Percentiles rank a stretch among this genome's conserved stretches.
These are phyloP conservation scores for Irpex sp. DNA, from an alignment of 1,284 basidiomycete species.

Conservation along the genomic window DNA sequence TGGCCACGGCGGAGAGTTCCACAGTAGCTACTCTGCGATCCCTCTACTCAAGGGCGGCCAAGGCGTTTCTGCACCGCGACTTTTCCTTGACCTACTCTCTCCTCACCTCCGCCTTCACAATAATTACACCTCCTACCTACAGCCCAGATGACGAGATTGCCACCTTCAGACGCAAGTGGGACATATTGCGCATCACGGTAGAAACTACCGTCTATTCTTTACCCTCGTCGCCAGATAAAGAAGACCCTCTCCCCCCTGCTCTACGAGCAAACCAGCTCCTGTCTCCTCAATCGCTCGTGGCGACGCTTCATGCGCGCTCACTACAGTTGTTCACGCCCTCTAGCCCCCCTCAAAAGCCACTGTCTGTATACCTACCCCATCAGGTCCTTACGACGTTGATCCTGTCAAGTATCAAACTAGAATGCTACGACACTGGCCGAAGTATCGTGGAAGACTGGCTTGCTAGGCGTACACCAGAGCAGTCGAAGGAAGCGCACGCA, in stretches of 20 bases:
- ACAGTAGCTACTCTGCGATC: conserved; percentile 53
- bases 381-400: conserved; percentile 66
- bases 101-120: conserved; percentile 61
- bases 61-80: conserved; percentile 72
- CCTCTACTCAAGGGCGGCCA: conserved; percentile 70
- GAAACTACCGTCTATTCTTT: conserved; percentile 70
- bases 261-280: conserved; percentile 51
- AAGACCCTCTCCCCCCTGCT: conserved; percentile 41
- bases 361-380: conserved; percentile 58
- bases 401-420: conserved; percentile 64
- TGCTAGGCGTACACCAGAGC: conserved; percentile 37
- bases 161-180: conserved; percentile 72
- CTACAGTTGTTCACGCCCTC: conserved; percentile 61
- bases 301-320: conserved; percentile 58
- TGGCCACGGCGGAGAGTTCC: conserved; percentile 22
- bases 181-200: conserved; percentile 76
- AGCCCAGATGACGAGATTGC: conserved; percentile 39
- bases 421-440: conserved; percentile 55
- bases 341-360: conserved; percentile 32
- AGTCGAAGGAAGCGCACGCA: conserved; percentile 35
- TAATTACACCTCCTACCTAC: conserved; percentile 45
- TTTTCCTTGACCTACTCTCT: conserved; percentile 59
- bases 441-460: conserved; percentile 76
- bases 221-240: conserved; percentile 39
- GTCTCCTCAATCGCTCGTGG: conserved; percentile 55